A percentile compares a stretch with the other conserved stretches of the same genome.
These are phyloP conservation scores for Schizosaccharomyces osmophilus DNA, from an alignment of 805 yeast genomes.

Conservation along the genomic window DNA sequence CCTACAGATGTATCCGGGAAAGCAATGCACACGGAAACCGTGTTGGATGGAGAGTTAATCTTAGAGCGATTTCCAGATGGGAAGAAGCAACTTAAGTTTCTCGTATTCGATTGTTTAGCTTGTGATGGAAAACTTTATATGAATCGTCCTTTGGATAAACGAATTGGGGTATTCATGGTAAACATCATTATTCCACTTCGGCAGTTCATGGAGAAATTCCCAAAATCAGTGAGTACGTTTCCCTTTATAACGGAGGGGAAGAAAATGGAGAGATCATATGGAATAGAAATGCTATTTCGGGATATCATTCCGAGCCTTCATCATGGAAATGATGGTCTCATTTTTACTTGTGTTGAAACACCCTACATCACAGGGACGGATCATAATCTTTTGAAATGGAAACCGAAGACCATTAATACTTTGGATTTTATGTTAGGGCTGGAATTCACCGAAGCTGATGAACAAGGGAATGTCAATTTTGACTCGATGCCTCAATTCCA, in stretches of 20 bases:
- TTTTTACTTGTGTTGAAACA: conserved; percentile 72
- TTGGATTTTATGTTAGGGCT: conserved; percentile 60
- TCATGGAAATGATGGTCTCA: conserved; percentile 81
- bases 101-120: conserved; percentile 79
- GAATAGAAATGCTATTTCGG: conserved; percentile 48
- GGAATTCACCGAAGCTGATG: conserved; percentile 6
- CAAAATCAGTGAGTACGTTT: conserved; percentile 48
- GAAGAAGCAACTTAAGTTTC: conserved; percentile 34
- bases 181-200: neutral
- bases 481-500: conserved; percentile 9
- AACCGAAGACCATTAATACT: conserved; percentile 86
- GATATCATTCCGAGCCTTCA: conserved; percentile 43
- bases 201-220: conserved; percentile 35
- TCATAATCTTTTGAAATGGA: conserved; percentile 72
- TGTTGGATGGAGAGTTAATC: conserved; percentile 87
- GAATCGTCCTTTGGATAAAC: conserved; percentile 46
- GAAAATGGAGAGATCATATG: conserved; percentile 64
- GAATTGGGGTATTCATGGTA: conserved; percentile 30
- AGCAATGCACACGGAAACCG: conserved; percentile 59
- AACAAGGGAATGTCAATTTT: neutral
- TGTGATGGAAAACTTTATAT: conserved; percentile 51
- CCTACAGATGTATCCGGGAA: conserved; percentile 18
- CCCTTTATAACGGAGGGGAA: conserved; percentile 76
- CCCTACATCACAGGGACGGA: conserved; percentile 84
- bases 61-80: conserved; percentile 23